Conservation (phyloP, 2,329 filamentous ascomycete species). For the Hypomyces rosellus region DNA sequence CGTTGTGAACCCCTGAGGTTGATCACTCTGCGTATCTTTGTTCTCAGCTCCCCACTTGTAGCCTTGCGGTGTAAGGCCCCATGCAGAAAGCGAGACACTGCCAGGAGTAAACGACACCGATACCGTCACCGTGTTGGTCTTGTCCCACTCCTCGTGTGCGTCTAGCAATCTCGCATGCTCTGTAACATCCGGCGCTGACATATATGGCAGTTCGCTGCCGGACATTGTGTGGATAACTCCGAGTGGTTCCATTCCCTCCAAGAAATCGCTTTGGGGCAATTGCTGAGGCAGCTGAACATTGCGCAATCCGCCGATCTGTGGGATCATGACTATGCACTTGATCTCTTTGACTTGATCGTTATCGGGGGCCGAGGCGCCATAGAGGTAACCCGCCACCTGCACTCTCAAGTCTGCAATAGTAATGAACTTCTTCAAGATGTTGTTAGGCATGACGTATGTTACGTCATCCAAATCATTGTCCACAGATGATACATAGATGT, state of each 20-base stretch:
- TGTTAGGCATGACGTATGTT: conserved; percentile 99
- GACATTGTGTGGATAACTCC: conserved; percentile 94
- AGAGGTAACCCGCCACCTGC: conserved; percentile 92
- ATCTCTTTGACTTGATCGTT: conserved; percentile 97
- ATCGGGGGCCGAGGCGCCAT: conserved; percentile 85
- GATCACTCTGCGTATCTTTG: conserved; percentile 85
- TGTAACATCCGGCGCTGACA: conserved; percentile 91
- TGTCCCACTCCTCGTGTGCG: conserved; percentile 59
- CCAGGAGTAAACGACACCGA: conserved; percentile 95
- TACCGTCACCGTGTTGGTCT: conserved; percentile 86
- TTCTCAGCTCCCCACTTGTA: conserved; percentile 98
- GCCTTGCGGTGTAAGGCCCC: conserved; percentile 83
- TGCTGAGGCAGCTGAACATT: conserved; percentile 87
- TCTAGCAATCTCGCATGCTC: conserved; percentile 89
- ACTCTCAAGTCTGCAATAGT: conserved; percentile 93
- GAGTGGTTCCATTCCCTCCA: conserved; percentile 79
- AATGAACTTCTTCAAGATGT: conserved; percentile 96
- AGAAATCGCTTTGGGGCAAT: conserved; percentile 85
- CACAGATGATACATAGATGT: conserved; percentile 96
- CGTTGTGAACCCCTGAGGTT: conserved; percentile 88
- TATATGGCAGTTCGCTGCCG: conserved; percentile 91
- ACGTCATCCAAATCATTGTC: conserved; percentile 86
- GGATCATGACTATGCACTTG: conserved; percentile 93
- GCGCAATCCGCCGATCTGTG: conserved; percentile 88
- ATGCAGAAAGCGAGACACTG: conserved; percentile 89